phyloP scores from a whole-genome alignment of 2,329 filamentous ascomycete species.

The Didymella glomerata region DNA sequence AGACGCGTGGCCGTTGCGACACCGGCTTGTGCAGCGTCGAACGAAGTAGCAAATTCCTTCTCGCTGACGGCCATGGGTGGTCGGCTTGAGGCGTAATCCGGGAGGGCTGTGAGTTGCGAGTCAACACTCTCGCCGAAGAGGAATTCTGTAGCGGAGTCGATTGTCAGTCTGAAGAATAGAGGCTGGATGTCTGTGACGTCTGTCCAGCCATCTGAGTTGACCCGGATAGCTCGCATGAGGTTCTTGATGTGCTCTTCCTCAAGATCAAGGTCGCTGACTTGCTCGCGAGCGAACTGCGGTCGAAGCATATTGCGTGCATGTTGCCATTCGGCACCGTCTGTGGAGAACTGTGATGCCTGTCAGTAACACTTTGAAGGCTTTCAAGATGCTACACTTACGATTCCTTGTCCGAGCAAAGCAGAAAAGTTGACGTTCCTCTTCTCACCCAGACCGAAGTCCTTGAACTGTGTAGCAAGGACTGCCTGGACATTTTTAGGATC shows the following conservation, averaged over 20 bases:
- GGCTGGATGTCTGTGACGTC: constrained; percentile 48
- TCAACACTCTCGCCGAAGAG: constrained; percentile 50
- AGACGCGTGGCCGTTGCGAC: constrained; percentile 33
- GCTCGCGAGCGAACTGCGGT: constrained; percentile 45
- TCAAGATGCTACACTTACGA: constrained; percentile 31
- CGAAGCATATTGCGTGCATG: constrained; percentile 46
- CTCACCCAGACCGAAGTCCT: constrained; percentile 55
- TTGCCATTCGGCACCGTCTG: constrained; percentile 44
- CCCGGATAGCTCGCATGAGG: constrained; percentile 41
- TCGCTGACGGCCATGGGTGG: constrained; percentile 25
- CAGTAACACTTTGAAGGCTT: not conserved
- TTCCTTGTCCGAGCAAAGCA: constrained; percentile 53
- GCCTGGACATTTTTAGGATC: constrained; percentile 58
- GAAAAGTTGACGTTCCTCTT: constrained; percentile 49
- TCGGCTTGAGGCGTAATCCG: constrained; percentile 29
- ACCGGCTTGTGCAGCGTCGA: constrained; percentile 33
- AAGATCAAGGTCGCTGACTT: constrained; percentile 44
- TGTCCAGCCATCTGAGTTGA: constrained; percentile 36
- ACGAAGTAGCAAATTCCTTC: constrained; percentile 35
- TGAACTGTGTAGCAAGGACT: constrained; percentile 56
- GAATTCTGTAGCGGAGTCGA: constrained; percentile 51
- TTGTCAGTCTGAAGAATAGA: constrained; percentile 52
- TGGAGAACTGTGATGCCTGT: constrained; percentile 36
- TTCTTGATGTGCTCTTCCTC: constrained; percentile 46
- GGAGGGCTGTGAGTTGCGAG: constrained; percentile 35